phyloP scores from a whole-genome alignment of 306 rosid species.

The Heteromeles arbutifolia region DNA sequence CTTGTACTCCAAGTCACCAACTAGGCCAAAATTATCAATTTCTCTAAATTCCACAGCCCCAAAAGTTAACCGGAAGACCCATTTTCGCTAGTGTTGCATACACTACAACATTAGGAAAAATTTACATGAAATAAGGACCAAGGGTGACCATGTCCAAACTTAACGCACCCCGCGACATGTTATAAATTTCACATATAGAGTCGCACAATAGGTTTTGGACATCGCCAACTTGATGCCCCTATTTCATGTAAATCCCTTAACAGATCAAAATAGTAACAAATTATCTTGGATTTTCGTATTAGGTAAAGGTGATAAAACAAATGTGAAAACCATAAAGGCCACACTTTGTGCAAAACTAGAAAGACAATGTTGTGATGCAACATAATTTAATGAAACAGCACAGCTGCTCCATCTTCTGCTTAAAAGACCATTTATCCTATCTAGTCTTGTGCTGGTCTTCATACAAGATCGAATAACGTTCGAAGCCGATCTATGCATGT shows the following conservation, averaged over 20 bases:
- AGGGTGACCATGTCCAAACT: neutral
- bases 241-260: too few species aligned
- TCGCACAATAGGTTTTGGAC: neutral
- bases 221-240: neutral
- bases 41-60: neutral
- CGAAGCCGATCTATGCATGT: neutral
- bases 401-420: neutral
- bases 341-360: neutral
- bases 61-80: too few species aligned
- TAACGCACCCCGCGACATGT: neutral
- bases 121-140: neutral
- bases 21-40: neutral
- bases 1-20: neutral
- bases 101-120: neutral
- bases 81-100: neutral
- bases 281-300: neutral
- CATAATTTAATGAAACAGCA: too few species aligned
- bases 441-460: neutral
- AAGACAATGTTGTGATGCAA: neutral
- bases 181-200: neutral
- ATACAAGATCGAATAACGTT: neutral
- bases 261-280: too few species aligned
- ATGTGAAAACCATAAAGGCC: neutral
- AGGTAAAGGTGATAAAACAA: neutral
- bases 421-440: too few species aligned